These are phyloP conservation scores for thale cress (Arabidopsis thaliana) DNA, from an alignment of 345 rosid species.

Conservation along the genomic window DNA sequence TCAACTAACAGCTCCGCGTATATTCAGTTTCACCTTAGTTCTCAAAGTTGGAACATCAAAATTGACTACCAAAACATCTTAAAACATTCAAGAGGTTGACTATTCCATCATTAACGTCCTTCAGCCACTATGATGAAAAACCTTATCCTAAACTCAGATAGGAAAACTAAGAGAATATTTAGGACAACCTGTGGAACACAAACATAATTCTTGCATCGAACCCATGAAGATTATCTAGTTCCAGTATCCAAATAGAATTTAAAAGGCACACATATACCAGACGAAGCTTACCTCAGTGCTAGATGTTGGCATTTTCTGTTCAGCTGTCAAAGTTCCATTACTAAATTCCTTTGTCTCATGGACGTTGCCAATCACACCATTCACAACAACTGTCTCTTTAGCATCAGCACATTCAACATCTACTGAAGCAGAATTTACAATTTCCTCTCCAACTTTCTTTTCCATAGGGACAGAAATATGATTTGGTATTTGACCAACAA, in stretches of 20 bases:
- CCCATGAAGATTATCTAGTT: neutral
- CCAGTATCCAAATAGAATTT: neutral
- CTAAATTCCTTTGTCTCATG: constrained; percentile 32
- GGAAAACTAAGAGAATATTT: neutral
- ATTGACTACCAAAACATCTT: constrained; percentile 17
- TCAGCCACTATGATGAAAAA: constrained; percentile 12
- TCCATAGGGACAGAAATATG: constrained; percentile 13
- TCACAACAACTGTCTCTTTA: constrained; percentile 22
- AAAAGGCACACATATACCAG: neutral
- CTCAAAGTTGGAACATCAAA: neutral
- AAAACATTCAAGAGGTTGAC: neutral
- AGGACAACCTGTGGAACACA: constrained; percentile 22
- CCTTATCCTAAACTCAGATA: constrained; percentile 11
- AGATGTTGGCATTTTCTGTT: constrained; percentile 20
- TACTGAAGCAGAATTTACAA: constrained; percentile 30
- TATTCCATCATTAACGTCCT: neutral
- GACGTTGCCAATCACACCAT: constrained; percentile 16
- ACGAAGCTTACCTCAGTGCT: constrained; percentile 34
- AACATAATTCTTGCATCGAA: neutral
- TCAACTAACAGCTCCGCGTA: constrained; percentile 9
- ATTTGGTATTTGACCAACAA: constrained; percentile 28
- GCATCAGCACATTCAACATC: constrained; percentile 26
- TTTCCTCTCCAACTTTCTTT: constrained; percentile 22
- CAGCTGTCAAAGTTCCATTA: constrained; percentile 35
- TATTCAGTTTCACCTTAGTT: constrained; percentile 2